Conservation (phyloP, 768 basidiomycete genomes). For the Coprinopsis sp. region DNA sequence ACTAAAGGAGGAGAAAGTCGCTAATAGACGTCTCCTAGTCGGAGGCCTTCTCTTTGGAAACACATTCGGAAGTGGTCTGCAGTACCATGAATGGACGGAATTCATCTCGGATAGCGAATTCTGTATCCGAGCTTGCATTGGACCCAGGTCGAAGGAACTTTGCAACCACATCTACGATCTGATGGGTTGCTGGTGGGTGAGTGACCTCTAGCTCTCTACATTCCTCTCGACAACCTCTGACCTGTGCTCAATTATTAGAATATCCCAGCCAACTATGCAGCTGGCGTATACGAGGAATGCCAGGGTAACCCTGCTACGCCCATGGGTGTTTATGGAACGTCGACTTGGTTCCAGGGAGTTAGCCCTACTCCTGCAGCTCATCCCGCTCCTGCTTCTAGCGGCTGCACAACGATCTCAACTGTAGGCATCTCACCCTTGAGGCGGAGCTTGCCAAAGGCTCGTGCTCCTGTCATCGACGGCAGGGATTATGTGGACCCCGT, state of each 20-base stretch:
- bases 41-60: constrained; percentile 71
- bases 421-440: constrained; percentile 34
- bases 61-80: constrained; percentile 42
- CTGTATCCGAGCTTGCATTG: constrained; percentile 70
- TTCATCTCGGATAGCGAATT: constrained; percentile 59
- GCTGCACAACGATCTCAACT: constrained; percentile 49
- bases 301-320: constrained; percentile 30
- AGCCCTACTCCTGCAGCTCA: constrained; percentile 52
- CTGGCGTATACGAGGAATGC: constrained; percentile 28
- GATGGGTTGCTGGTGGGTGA: constrained; percentile 50
- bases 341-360: constrained; percentile 64
- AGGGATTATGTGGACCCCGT: neutral
- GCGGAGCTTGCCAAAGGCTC: neutral
- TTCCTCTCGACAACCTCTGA: neutral
- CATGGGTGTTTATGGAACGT: constrained; percentile 65
- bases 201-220: neutral
- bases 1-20: neutral
- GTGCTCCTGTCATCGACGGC: neutral
- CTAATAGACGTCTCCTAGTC: constrained; percentile 34
- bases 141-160: constrained; percentile 40
- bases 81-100: constrained; percentile 82
- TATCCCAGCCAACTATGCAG: constrained; percentile 48
- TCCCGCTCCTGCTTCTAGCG: constrained; percentile 52
- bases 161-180: constrained; percentile 61
- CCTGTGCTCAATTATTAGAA: constrained; percentile 22